phyloP scores from a whole-genome alignment of 352 stramenopile genomes.

The Hyaloperonospora brassicae region DNA sequence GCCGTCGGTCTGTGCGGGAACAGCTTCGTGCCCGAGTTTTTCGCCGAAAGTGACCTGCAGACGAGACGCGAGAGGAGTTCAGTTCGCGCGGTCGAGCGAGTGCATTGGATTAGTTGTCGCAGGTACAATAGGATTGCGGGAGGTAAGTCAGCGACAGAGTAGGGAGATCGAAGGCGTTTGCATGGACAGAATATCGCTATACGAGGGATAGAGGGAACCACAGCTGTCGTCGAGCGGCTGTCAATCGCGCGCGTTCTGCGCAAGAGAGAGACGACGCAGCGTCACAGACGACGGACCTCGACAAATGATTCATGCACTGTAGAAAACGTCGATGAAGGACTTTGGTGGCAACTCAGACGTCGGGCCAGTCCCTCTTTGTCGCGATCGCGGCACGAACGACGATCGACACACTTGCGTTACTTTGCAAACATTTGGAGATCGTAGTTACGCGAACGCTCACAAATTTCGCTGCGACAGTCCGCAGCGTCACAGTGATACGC shows the following conservation, averaged over 20 bases:
- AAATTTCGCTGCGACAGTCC: not conserved
- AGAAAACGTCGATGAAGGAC: too few species aligned
- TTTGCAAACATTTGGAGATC: not conserved
- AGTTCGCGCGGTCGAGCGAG: not conserved
- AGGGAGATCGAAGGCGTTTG: not conserved
- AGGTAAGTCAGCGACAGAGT: not conserved
- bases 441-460: not conserved
- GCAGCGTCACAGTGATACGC: conserved; percentile 2
- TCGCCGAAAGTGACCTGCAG: conserved; percentile 13
- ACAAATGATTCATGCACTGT: too few species aligned
- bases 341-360: too few species aligned
- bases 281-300: not conserved
- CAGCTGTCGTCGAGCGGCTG: not conserved
- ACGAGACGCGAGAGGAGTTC: conserved; percentile 12
- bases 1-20: conserved; percentile 1
- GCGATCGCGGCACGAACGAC: too few species aligned
- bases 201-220: conserved; percentile 10
- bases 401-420: not conserved
- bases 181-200: not conserved
- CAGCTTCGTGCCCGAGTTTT: conserved; percentile 6
- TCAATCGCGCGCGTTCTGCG: conserved; percentile 4
- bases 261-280: conserved; percentile 6
- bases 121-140: not conserved
- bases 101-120: not conserved
- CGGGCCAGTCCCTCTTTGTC: too few species aligned